Conservation (phyloP, 768 basidiomycete genomes). For the Collybiopsis confluens region DNA sequence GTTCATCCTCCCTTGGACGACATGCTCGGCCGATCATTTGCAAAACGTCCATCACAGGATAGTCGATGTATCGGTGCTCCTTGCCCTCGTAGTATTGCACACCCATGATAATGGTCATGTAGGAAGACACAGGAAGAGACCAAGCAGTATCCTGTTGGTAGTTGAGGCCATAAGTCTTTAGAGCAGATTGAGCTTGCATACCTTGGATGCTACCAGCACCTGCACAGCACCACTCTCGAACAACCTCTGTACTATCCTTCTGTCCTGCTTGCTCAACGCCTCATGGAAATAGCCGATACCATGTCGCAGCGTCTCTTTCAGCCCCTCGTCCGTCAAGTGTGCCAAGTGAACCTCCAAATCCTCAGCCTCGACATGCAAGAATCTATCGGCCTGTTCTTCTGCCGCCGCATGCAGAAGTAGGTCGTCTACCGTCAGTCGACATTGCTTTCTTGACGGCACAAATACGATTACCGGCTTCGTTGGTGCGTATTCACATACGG, state of each 20-base stretch:
- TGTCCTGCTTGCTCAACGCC: conserved; percentile 87
- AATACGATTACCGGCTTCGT: conserved; percentile 88
- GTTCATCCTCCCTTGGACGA: conserved; percentile 81
- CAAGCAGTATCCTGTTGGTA: conserved; percentile 86
- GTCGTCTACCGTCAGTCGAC: conserved; percentile 90
- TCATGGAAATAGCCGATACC: conserved; percentile 97
- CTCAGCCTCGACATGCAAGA: conserved; percentile 81
- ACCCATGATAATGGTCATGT: conserved; percentile 99
- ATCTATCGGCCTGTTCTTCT: conserved; percentile 78
- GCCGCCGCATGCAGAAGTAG: conserved; percentile 84
- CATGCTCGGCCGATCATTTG: conserved; percentile 99
- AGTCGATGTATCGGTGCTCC: conserved; percentile 97
- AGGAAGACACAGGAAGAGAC: conserved; percentile 89
- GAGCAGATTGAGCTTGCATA: conserved; percentile 20
- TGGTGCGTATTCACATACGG: conserved; percentile 83
- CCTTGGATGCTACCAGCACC: conserved; percentile 90
- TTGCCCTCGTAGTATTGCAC: conserved; percentile 95
- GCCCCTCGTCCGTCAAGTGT: conserved; percentile 68
- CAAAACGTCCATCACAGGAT: conserved; percentile 96
- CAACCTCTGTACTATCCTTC: conserved; percentile 85
- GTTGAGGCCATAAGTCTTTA: neutral
- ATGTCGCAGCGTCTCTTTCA: conserved; percentile 79
- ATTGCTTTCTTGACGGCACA: conserved; percentile 90
- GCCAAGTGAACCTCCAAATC: conserved; percentile 89
- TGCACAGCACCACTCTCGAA: conserved; percentile 96